Evolutionary conservation across 75 land plant genomes (phyloP), one percentile per base, ranked within the genome.

Genomic region (Sequoia sempervirens): DNA sequence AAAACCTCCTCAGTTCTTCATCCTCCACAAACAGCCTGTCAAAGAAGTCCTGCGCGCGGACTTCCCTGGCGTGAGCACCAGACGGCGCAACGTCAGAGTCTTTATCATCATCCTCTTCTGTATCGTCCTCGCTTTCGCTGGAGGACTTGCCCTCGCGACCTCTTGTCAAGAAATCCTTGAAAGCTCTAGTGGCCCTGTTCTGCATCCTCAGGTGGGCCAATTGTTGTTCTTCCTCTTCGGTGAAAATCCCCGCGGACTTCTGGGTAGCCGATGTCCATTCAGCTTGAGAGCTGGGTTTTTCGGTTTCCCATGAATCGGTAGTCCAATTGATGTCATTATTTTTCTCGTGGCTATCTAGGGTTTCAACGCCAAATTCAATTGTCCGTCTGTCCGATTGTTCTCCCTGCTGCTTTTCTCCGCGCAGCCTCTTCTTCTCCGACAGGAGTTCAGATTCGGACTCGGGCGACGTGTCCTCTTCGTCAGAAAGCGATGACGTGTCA

Each of bases 1-100:
- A 95, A 30, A 85, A 89, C 61, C 52, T 82, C 85, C 79, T 83
- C 89, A 95, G 82, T 26, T 87, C 91, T 0, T 9, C 76, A 68
- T 90, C 85, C 46, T 82, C 83, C 64, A 53, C 53, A 56, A 92
- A 93, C 32, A 92, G 0, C 3, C 83, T 82, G 47, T 86, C 0
- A 61, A 92, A 89, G 66, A 92, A 92, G 66, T 87, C 61, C 32
- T 74, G 85, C 14, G 82, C 86, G 13, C 81, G 74, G 18, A 68
- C 17, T 13, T 82, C 89, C 10, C 52, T 80, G 5, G 18, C 79
- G 4, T 15, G n/a, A 45, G 43, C 18, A 36, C 79, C 43, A 9
- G 40, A 80, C 73, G 70, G 26, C 40, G 79, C 41, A 13, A 36
- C 4, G 10, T 32, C 47, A 38, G 46, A 36, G 18, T 56, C 86